These are phyloP conservation scores for Tricharina praecox DNA, from an alignment of 495 filamentous ascomycete species.

Conservation along the genomic window DNA sequence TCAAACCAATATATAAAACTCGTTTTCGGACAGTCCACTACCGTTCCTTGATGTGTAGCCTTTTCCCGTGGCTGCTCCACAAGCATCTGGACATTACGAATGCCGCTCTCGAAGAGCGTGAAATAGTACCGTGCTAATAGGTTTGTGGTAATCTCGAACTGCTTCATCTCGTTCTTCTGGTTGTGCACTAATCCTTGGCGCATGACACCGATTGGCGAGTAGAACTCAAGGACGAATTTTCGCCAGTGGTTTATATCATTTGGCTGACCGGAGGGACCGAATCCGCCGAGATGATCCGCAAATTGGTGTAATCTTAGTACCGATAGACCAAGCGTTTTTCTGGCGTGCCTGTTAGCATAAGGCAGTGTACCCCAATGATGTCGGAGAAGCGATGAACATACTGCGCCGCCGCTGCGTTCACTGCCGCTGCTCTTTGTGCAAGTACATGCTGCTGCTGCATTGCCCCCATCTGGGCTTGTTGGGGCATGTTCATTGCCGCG, in stretches of 20 bases:
- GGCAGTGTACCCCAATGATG: neutral
- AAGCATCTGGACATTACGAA: conserved; percentile 46
- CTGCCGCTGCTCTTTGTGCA: conserved; percentile 28
- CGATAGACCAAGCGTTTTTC: conserved; percentile 26
- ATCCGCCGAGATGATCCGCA: conserved; percentile 35
- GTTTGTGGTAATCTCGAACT: conserved; percentile 46
- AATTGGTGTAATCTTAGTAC: conserved; percentile 40
- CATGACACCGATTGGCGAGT: conserved; percentile 40
- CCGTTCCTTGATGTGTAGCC: conserved; percentile 34
- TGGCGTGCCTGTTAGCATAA: neutral
- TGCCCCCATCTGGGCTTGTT: conserved; percentile 23
- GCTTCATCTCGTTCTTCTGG: conserved; percentile 35
- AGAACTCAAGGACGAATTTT: conserved; percentile 46
- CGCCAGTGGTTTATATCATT: conserved; percentile 43
- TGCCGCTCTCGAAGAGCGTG: conserved; percentile 48
- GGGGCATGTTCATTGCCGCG: conserved; percentile 22
- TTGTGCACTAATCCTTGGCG: conserved; percentile 37
- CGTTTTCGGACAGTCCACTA: conserved; percentile 35
- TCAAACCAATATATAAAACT: conserved; percentile 43
- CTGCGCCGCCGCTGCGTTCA: conserved; percentile 18
- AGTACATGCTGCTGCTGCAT: conserved; percentile 22
- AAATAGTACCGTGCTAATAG: conserved; percentile 48
- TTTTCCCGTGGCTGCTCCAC: conserved; percentile 37
- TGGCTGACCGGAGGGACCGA: conserved; percentile 30
- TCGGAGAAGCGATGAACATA: neutral